Conservation (phyloP, 352 stramenopile genomes). For the Phytophthora pini region DNA sequence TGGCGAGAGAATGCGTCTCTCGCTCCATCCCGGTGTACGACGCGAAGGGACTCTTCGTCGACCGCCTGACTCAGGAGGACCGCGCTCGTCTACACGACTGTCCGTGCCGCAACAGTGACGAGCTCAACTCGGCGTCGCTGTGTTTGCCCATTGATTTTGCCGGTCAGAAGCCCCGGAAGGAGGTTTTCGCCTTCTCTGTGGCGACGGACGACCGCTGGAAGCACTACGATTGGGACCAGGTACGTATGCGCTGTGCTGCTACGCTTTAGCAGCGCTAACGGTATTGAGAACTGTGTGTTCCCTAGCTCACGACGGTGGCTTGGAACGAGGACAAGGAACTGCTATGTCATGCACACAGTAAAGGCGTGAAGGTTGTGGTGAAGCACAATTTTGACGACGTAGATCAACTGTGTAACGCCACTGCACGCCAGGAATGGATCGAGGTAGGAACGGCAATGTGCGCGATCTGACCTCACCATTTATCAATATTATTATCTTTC, state of each 20-base stretch:
- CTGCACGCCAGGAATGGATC: conserved; percentile 61
- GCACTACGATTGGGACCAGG: conserved; percentile 77
- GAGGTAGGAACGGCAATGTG: conserved; percentile 25
- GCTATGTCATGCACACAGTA: conserved; percentile 81
- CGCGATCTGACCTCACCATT: too few relatives aligned
- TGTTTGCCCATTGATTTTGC: conserved; percentile 63
- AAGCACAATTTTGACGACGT: conserved; percentile 84
- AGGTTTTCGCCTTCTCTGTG: conserved; percentile 86
- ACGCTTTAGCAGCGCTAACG: too few relatives aligned
- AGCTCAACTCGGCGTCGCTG: conserved; percentile 28
- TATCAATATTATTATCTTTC: not conserved
- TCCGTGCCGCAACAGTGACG: conserved; percentile 43
- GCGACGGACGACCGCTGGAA: conserved; percentile 68
- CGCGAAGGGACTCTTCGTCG: conserved; percentile 11
- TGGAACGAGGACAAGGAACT: conserved; percentile 87
- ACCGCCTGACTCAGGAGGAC: conserved; percentile 43
- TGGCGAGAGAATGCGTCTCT: conserved; percentile 5
- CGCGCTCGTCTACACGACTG: conserved; percentile 45
- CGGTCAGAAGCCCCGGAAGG: conserved; percentile 36
- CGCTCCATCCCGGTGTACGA: conserved; percentile 29
- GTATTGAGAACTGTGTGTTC: not conserved
- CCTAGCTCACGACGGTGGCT: conserved; percentile 76
- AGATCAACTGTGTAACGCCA: conserved; percentile 62
- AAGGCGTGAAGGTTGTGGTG: conserved; percentile 81
- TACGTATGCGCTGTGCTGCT: too few relatives aligned